Base-by-base conservation (phyloP, 2,329 filamentous ascomycete genomes). In the Penicillium sp. region DNA sequence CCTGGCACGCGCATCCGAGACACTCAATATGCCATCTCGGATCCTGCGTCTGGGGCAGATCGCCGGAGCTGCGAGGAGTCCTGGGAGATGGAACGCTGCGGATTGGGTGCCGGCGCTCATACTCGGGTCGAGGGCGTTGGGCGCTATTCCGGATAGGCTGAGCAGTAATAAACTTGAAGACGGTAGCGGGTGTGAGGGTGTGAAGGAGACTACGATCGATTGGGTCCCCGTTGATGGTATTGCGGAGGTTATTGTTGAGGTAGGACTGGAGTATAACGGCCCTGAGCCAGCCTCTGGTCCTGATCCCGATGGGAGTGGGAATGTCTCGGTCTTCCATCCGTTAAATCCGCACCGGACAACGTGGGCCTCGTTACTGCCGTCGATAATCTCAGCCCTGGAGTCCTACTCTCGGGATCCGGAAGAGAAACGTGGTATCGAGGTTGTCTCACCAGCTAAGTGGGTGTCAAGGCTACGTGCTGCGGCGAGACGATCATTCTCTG, bases 51-150 rank as follows among this genome's bases (percentile, higher is more conserved):
- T 76, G 7, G 74, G 73, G 1, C 75, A 76, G 54, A 61, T 77
- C 19, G 69, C 70, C 2, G 73, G 74, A 6, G 56, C 70, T 11
- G 66, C 63, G n/a, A 48, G 50, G 2, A 45, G 41, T 3, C 52
- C 48, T 4, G 77, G 76, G 1, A 44, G 72, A 3, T 82, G 80
- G 80, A 81, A 79, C 49, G 69, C 70, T 4, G 68, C 71, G 3
- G 81, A 83, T 67, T 82, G 79, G 68, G 72, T 82, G 5, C 75
- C 79, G 2, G 77, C 73, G 66, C 73, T 84, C 26, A 67, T 83
- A 5, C 61, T 75, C 4, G 80, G 76, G 56, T 80, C 79, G 0
- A 64, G 74, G 5, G 69, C 76, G 8, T 65, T 81, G 1, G 73
- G 76, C 0, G 69, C 68, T 4, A 48, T 84, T 0, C 81, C 82